These are phyloP conservation scores for Gigaspora rosea DNA, from an alignment of 192 early-diverging fungal species.

Conservation along the genomic window DNA sequence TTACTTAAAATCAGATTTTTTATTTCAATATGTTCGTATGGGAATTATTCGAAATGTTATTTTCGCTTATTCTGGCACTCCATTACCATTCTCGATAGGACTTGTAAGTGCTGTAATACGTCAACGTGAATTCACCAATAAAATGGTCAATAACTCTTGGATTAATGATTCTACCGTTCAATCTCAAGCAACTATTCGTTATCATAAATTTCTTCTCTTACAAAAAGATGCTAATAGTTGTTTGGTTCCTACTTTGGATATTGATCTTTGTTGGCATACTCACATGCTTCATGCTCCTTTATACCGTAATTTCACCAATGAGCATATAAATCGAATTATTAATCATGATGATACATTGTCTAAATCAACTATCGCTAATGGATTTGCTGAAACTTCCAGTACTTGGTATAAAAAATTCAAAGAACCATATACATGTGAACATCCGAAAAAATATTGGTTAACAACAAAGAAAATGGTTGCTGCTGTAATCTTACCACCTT, in stretches of 20 bases:
- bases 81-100: slow-evolving; percentile 45
- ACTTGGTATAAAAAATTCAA: slow-evolving; percentile 54
- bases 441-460: slow-evolving; percentile 21
- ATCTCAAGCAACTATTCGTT: slow-evolving; percentile 41
- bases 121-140: slow-evolving; percentile 54
- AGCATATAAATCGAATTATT: slow-evolving; percentile 49
- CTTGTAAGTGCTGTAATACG: slow-evolving; percentile 51
- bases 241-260: slow-evolving; percentile 65
- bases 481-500: slow-evolving; percentile 37
- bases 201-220: slow-evolving; percentile 50
- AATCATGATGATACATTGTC: slow-evolving; percentile 67
- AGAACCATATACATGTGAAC: slow-evolving; percentile 45
- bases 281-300: slow-evolving; percentile 57
- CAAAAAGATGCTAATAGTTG: slow-evolving; percentile 40
- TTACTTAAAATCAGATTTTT: background rate
- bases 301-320: slow-evolving; percentile 57
- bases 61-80: slow-evolving; percentile 44
- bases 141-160: slow-evolving; percentile 51
- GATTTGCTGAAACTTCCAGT: slow-evolving; percentile 47
- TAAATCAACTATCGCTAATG: slow-evolving; percentile 35
- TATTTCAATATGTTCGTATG: slow-evolving; percentile 5
- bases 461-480: slow-evolving; percentile 35
- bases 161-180: slow-evolving; percentile 20
- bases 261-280: slow-evolving; percentile 72
- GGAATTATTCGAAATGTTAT: slow-evolving; percentile 31